Evolutionary conservation across 192 early-diverging fungal species (phyloP), one percentile per base, ranked within the genome.

Genomic region (Podila epicladia): DNA sequence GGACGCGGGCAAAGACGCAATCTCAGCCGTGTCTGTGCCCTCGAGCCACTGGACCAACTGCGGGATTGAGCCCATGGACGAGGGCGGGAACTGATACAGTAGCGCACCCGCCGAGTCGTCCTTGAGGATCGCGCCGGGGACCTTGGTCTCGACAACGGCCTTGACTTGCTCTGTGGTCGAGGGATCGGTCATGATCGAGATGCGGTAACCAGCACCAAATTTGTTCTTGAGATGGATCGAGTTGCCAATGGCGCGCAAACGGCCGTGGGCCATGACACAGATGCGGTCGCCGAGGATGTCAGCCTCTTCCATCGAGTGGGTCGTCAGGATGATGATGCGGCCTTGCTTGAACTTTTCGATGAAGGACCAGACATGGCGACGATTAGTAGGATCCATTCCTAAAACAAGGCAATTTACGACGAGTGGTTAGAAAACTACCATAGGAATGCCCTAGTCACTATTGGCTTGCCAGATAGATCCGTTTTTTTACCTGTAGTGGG

Each of bases 341-440:
- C 89, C 88, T 53, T 85, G 74, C 80, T 94, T 94, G 79, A 94
- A 94, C 69, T 92, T 88, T 72, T 93, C 92, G 67, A 94, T 85
- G 82, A 94, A 94, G 26, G 71, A 74, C 93, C 93, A 94, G 0
- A 94, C 92, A 69, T 92, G 87, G 22, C 94, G 84, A 55, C 93
- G 87, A 76, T 95, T 94, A 51, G 94, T 89, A 0, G 94, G 94
- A 60, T 95, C 94, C 93, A 95, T 94, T 64, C 93, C 93, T 57
- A 82, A 82, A 31, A 22, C 35, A 37, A 37, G 35, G 11, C 35
- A 9, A 37, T 37, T 8, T 45, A 60, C 5, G 7, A 51, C n/a
- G 6, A 22, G 7, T 15, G 29, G 33, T 75, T 31, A 57, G 29
- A 13, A 9, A 22, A 73, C 1, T 9, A 9, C 32, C 28, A 17